A percentile compares a stretch with the other conserved stretches of the same genome.
These are phyloP conservation scores for Quercus glauca DNA, from an alignment of 306 rosid species.

Conservation along the genomic window DNA sequence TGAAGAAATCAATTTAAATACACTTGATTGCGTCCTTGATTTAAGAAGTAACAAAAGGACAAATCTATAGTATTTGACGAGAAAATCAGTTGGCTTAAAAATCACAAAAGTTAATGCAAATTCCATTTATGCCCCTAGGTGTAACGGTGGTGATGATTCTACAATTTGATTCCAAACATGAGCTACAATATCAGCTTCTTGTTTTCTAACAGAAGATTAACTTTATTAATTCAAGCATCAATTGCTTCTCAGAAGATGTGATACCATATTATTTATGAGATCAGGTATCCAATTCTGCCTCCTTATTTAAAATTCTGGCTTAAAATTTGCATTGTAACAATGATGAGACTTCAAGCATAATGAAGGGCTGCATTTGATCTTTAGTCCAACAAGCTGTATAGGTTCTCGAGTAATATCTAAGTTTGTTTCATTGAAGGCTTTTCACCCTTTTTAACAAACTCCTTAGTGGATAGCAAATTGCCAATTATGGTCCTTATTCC, in stretches of 20 bases:
- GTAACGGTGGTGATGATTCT: background rate
- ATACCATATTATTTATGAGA: background rate
- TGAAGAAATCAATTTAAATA: background rate
- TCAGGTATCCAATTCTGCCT: background rate
- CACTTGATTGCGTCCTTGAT: background rate
- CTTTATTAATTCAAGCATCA: background rate
- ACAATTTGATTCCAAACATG: background rate
- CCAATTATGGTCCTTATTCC: background rate
- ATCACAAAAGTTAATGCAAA: background rate
- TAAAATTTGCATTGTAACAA: background rate
- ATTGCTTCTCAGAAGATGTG: background rate
- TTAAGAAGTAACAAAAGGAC: background rate
- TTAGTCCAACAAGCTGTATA: background rate
- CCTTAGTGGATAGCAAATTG: background rate
- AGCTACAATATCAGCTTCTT: background rate
- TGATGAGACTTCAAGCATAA: background rate
- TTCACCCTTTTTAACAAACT: background rate
- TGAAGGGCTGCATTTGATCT: background rate
- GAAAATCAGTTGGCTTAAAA: background rate
- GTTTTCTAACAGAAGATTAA: background rate
- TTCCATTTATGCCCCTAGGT: background rate
- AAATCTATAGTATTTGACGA: background rate
- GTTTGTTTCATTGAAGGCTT: background rate
- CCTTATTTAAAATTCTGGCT: background rate
- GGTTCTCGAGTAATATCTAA: background rate